These are phyloP conservation scores for Pseudotsuga menziesii DNA, from an alignment of 75 land plant genomes.

Conservation along the genomic window DNA sequence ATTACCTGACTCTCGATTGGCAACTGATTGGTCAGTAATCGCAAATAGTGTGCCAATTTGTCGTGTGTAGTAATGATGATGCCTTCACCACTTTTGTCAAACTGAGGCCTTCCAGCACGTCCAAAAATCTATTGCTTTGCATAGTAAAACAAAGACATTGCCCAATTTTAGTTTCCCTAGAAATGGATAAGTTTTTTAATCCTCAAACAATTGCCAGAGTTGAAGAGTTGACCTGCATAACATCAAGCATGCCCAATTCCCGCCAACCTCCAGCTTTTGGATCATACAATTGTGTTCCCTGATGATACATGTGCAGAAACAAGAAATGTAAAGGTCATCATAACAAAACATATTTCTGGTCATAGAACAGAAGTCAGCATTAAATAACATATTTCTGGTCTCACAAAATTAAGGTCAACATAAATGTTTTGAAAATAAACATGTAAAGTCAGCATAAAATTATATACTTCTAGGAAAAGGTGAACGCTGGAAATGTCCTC, in stretches of 20 bases:
- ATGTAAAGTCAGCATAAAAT: conserved; percentile 4
- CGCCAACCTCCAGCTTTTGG: conserved; percentile 98
- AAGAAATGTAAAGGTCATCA: no score
- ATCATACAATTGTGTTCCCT: conserved; percentile 99
- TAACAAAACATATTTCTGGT: no score
- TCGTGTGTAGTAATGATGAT: conserved; percentile 96
- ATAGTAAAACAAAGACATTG: neutral
- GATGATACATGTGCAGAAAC: neutral
- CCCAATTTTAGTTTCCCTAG: neutral
- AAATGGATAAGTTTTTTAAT: neutral
- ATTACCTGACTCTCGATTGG: conserved; percentile 98
- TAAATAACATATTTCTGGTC: no score
- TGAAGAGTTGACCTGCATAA: conserved; percentile 80
- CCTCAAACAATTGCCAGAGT: neutral
- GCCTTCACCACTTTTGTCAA: conserved; percentile 99
- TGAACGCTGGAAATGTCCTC: neutral
- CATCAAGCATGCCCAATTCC: conserved; percentile 98
- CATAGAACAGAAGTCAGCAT: no score
- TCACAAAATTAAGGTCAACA: no score
- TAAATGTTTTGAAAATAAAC: neutral
- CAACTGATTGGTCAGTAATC: conserved; percentile 84
- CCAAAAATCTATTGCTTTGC: conserved; percentile 77
- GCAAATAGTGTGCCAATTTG: conserved; percentile 83
- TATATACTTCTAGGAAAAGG: neutral
- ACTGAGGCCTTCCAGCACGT: conserved; percentile 98